Evolutionary conservation across 2,329 filamentous ascomycete species (phyloP).

Genomic region (Aplosporella prunicola): DNA sequence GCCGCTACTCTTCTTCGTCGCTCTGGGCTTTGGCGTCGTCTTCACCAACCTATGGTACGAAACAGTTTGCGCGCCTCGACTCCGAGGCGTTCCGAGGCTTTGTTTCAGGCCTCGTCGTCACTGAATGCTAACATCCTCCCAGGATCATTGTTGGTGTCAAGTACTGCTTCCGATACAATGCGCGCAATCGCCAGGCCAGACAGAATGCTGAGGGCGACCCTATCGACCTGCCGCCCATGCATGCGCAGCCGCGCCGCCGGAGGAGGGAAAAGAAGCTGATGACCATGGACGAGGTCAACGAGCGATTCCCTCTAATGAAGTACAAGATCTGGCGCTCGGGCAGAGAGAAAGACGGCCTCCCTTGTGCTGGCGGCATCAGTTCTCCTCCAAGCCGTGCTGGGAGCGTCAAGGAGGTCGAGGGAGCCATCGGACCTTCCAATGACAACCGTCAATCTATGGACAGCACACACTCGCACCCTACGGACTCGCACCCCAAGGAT

Average conservation of each 20-base stretch:
- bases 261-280: constrained; percentile 96
- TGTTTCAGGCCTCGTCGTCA: constrained; percentile 1
- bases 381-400: constrained; percentile 63
- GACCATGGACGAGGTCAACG: constrained; percentile 98
- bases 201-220: constrained; percentile 68
- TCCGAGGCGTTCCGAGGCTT: constrained; percentile 5
- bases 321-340: constrained; percentile 91
- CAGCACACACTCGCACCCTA: constrained; percentile 14
- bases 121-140: constrained; percentile 18
- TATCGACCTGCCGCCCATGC: constrained; percentile 80
- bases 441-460: constrained; percentile 22
- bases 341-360: constrained; percentile 72
- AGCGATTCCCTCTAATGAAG: constrained; percentile 89
- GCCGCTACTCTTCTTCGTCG: constrained; percentile 83
- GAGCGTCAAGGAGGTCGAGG: constrained; percentile 60
- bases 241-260: constrained; percentile 74
- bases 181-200: constrained; percentile 73
- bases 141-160: constrained; percentile 99
- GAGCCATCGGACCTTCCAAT: constrained; percentile 21
- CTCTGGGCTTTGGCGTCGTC: constrained; percentile 91
- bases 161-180: constrained; percentile 98
- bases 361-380: constrained; percentile 69
- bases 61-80: constrained; percentile 26
- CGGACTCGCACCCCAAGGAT: no score
- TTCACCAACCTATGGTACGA: constrained; percentile 99